Evolutionary conservation across 176 grass and related monocot species (phyloP).

Genomic region (Hsuehochloa calcarea): DNA sequence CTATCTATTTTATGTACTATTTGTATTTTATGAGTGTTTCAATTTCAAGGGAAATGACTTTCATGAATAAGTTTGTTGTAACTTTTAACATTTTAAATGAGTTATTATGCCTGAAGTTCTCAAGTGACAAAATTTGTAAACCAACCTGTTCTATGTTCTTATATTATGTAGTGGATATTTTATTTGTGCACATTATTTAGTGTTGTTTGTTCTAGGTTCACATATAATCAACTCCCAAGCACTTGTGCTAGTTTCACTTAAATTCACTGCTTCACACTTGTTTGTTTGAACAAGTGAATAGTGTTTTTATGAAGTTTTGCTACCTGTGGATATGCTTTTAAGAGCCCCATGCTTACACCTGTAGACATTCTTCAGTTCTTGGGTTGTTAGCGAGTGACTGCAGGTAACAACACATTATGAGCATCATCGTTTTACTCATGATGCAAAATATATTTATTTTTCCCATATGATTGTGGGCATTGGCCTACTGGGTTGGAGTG

Average conservation of each 20-base stretch:
- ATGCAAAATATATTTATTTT: not conserved
- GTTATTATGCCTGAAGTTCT: not conserved
- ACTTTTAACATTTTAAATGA: not conserved
- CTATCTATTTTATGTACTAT: not conserved
- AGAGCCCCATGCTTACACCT: conserved; percentile 17
- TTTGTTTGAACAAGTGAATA: not conserved
- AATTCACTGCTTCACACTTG: not conserved
- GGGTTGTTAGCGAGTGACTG: not conserved
- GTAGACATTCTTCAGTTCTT: not conserved
- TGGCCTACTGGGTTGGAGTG: not conserved
- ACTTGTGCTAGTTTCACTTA: not conserved
- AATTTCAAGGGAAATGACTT: not conserved
- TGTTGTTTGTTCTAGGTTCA: not conserved
- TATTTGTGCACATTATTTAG: not conserved
- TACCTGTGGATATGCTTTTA: not conserved
- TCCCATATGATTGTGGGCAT: not conserved
- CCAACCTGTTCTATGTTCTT: not conserved
- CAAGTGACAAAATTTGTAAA: not conserved
- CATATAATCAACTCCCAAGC: not conserved
- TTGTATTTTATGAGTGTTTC: conserved; percentile 3
- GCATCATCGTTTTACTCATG: not conserved
- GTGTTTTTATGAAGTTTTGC: conserved; percentile 9
- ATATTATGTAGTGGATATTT: not conserved
- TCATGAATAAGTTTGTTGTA: not conserved
- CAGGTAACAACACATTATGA: not conserved